phyloP scores from a whole-genome alignment of 257 asterid genomes.

The Solanum rostratum region DNA sequence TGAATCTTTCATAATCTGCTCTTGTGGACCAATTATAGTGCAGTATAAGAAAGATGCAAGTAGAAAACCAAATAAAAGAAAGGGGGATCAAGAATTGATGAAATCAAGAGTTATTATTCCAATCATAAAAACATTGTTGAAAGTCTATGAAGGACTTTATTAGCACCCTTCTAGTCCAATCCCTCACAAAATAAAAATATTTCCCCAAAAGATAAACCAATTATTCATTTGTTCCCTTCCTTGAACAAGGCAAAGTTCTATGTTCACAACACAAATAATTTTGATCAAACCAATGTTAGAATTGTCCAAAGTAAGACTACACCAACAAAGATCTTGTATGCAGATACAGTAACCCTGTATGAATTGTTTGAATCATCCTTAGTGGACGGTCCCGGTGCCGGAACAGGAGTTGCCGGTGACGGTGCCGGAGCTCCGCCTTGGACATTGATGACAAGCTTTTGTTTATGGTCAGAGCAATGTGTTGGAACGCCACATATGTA shows the following conservation, averaged over 20 bases:
- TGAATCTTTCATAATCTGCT: neutral
- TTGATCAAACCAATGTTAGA: neutral
- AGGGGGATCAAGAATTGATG: neutral
- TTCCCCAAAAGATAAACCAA: neutral
- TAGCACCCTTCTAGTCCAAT: neutral
- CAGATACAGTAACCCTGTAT: neutral
- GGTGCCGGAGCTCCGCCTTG: neutral
- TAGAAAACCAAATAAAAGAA: neutral
- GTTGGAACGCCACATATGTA: conserved; percentile 5
- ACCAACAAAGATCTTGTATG: neutral
- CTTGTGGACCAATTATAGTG: neutral
- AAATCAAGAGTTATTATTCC: neutral
- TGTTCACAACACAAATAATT: neutral
- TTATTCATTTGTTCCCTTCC: neutral
- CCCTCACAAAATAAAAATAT: neutral
- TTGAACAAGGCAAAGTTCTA: neutral
- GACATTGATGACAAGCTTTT: conserved; percentile 12
- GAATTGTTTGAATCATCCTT: neutral
- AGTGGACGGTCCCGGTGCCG: neutral
- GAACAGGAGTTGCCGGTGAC: neutral
- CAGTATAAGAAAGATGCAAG: neutral
- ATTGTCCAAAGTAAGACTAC: neutral
- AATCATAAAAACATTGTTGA: neutral
- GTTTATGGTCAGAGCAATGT: neutral
- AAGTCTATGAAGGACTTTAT: neutral